Evolutionary conservation across 768 basidiomycete genomes (phyloP).

Genomic region (Neoboletus subvelutipes): DNA sequence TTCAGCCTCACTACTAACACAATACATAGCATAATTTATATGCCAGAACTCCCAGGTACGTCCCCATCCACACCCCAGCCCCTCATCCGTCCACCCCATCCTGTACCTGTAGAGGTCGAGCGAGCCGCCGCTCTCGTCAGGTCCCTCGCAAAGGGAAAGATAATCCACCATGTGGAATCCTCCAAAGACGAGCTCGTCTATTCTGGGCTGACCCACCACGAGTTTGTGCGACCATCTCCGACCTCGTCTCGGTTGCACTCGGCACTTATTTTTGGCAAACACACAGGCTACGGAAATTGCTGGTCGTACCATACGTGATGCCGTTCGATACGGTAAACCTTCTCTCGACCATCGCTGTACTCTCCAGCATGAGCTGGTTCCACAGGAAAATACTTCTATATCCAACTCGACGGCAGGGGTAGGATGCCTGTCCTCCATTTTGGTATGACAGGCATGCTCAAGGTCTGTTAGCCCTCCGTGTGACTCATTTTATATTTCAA

Average conservation of each 20-base stretch:
- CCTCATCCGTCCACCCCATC: neutral
- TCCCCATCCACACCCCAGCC: neutral
- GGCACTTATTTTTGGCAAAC: slow-evolving; percentile 2
- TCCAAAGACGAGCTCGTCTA: slow-evolving; percentile 64
- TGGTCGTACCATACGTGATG: slow-evolving; percentile 47
- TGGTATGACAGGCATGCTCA: slow-evolving; percentile 85
- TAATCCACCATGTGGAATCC: slow-evolving; percentile 56
- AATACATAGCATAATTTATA: too few species aligned
- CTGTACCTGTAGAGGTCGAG: slow-evolving; percentile 62
- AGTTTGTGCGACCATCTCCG: slow-evolving; percentile 55
- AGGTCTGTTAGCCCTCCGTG: slow-evolving; percentile 37
- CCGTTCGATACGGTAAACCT: slow-evolving; percentile 52
- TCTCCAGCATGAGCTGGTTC: neutral
- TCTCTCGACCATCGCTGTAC: neutral
- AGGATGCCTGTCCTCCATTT: slow-evolving; percentile 72
- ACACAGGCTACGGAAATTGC: slow-evolving; percentile 53
- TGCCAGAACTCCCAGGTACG: slow-evolving; percentile 55
- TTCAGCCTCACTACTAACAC: neutral
- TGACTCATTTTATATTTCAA: neutral
- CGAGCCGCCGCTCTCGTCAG: slow-evolving; percentile 58
- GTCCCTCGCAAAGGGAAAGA: slow-evolving; percentile 50
- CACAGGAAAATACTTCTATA: slow-evolving; percentile 64
- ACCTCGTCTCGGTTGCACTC: slow-evolving; percentile 4
- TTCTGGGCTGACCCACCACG: slow-evolving; percentile 49
- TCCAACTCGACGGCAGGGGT: slow-evolving; percentile 61